Evolutionary conservation across 2,329 filamentous ascomycete genomes (phyloP), one percentile per base, ranked within the genome.

Genomic region (Xylaria multiplex): DNA sequence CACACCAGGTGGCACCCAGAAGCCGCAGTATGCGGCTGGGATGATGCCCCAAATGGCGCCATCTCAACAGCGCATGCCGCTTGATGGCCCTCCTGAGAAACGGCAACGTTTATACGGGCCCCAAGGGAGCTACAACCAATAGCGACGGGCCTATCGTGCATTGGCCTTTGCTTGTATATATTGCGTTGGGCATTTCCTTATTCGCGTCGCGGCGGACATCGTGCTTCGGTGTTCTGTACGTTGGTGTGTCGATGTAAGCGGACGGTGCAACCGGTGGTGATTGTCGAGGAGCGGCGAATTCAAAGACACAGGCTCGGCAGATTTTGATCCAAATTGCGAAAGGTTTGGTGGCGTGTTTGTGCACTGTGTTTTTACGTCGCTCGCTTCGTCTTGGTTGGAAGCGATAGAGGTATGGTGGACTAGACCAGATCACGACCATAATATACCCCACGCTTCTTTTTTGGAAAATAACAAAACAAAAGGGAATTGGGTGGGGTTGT

Each of bases 41-140:
- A 81, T 82, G 72, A 82, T 82, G 69, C 73, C 73, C 14, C 72
- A 74, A 35, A 76, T 79, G 66, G 73, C 69, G 24, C 71, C 72
- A 35, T 71, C 74, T 14, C 73, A 79, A 49, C 73, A 79, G 49
- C 72, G 75, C 13, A 74, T 80, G 66, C 68, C 75, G 2, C 71
- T 70, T 8, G 81, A 82, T 14, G 81, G 81, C 24, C 77, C 80
- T 53, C 81, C 82, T 0, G 85, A 86, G 71, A 87, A 87, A 75
- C 79, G 85, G 56, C 85, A 86, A 71, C 79, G 85, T 50, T 64
- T 86, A 57, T 85, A 83, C 63, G 80, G 77, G 2, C 77, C 81
- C 0, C 79, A 81, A 52, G 76, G 78, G 19, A 79, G 75, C 67
- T 83, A 81, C 73, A 77, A 77, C 64, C 79, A 77, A 77, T 77